Conservation (phyloP, 805 yeast genomes). For the Barnettozyma botsteinii region DNA sequence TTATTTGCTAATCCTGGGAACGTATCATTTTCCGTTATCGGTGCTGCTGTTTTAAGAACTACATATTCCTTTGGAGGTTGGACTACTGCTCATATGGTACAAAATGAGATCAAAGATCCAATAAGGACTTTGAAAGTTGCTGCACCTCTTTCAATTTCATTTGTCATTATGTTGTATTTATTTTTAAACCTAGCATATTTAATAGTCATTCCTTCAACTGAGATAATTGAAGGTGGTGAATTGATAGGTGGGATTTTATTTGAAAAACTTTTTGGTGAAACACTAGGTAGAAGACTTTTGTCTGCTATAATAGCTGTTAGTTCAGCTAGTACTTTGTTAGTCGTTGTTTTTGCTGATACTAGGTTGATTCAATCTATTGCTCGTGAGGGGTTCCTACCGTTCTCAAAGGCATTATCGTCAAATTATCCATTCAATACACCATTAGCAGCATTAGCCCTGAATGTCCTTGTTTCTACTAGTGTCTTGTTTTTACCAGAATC, state of each 20-base stretch:
- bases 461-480: conserved; percentile 29
- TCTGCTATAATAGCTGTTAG: conserved; percentile 52
- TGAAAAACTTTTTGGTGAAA: conserved; percentile 45
- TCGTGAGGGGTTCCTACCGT: conserved; percentile 54
- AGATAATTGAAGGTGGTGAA: conserved; percentile 46
- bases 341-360: conserved; percentile 50
- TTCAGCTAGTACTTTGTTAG: conserved; percentile 53
- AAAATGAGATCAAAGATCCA: conserved; percentile 55
- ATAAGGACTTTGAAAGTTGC: conserved; percentile 48
- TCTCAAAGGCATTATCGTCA: conserved; percentile 43
- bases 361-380: conserved; percentile 55
- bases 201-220: conserved; percentile 44
- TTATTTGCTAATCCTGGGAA: conserved; percentile 28
- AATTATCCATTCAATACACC: conserved; percentile 55
- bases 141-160: conserved; percentile 45
- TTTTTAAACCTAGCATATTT: conserved; percentile 48
- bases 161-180: conserved; percentile 43
- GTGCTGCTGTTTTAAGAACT: conserved; percentile 50
- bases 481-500: conserved; percentile 27
- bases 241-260: conserved; percentile 51
- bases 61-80: conserved; percentile 55
- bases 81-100: conserved; percentile 51
- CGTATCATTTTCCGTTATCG: conserved; percentile 38
- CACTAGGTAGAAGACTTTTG: conserved; percentile 43
- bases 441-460: conserved; percentile 37